Evolutionary conservation across 1,139 yeast species (phyloP).

Genomic region (Lodderomyces jiufengensis): DNA sequence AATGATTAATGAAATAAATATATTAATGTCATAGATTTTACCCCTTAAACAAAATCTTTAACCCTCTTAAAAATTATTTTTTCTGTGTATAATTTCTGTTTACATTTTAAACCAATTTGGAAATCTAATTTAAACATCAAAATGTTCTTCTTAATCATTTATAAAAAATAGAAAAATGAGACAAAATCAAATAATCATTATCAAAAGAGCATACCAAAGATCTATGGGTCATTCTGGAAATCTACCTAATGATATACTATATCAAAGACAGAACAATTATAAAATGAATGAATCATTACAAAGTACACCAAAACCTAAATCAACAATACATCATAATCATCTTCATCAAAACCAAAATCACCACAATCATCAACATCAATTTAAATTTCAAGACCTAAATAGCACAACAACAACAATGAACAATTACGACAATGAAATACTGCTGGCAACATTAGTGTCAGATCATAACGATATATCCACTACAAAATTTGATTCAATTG

Average conservation of each 20-base stretch:
- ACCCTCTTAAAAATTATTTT: not conserved
- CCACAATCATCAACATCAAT: too few species aligned
- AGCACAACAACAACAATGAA: not conserved
- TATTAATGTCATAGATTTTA: too few species aligned
- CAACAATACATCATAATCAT: not conserved
- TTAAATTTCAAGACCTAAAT: not conserved
- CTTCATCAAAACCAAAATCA: too few species aligned
- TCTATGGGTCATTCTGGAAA: too few species aligned
- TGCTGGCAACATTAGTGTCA: constrained; percentile 4
- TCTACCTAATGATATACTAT: too few species aligned
- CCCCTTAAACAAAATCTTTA: not conserved
- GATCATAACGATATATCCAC: constrained; percentile 1
- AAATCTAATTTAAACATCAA: not conserved
- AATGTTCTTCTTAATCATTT: too few species aligned
- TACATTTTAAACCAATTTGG: constrained; percentile 1
- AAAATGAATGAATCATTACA: not conserved
- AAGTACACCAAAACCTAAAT: constrained; percentile 5
- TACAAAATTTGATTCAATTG: constrained; percentile 23
- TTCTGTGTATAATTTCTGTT: not conserved
- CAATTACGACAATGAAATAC: too few species aligned
- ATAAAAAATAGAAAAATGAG: too few species aligned
- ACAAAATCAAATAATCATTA: too few species aligned
- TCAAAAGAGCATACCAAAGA: too few species aligned
- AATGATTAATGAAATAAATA: too few species aligned
- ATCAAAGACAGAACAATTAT: not conserved